Evolutionary conservation across 306 rosid genomes (phyloP), one percentile per base, ranked within the genome.

Genomic region (Styphnolobium japonicum): DNA sequence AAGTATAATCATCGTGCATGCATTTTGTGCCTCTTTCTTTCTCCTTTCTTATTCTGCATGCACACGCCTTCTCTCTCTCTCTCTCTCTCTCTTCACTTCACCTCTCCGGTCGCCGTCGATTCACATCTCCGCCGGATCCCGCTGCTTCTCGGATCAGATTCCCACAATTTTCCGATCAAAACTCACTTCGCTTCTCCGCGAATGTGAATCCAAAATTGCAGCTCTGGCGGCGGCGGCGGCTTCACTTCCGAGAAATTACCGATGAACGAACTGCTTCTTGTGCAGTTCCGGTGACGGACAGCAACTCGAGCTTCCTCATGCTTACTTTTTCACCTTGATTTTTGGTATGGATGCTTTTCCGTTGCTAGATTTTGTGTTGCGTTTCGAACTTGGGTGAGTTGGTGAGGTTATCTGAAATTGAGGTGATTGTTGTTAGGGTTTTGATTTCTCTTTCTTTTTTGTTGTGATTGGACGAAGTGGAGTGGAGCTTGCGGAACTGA

Each of bases 1-100:
- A 92, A 94, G 97, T 88, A 86, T 90, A 84, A 94, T 92, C 96
- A 89, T 93, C 98, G 97, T 94, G 98, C 98, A 94, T 94, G 98
- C 98, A 89, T 89, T 94, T 89, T 82, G 85, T 86, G 83, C 87
- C 75, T 75, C 75, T 71, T 80, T 84, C 80, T 81, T 61, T 68
- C 78, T 77, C 57, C 73, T 82, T 76, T 81, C 86, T 88, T 83
- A 83, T 79, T 90, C 84, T 89, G 90, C 97, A 90, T 92, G 97
- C 97, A 89, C 96, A 88, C 97, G 97, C 92, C 91, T 90, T 77
- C 90, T 82, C 23, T 74, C 80, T 76, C 65, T 66, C 18, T 71
- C 61, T 55, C 46, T 42, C 61, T 62, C 84, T 76, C 27, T 69
- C 58, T 69, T 62, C 31, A 18, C 21, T 56, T 77, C 63, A n/a